These are phyloP conservation scores for Mycosphaerella sp. DNA, from an alignment of 2,329 filamentous ascomycete genomes.

Conservation along the genomic window DNA sequence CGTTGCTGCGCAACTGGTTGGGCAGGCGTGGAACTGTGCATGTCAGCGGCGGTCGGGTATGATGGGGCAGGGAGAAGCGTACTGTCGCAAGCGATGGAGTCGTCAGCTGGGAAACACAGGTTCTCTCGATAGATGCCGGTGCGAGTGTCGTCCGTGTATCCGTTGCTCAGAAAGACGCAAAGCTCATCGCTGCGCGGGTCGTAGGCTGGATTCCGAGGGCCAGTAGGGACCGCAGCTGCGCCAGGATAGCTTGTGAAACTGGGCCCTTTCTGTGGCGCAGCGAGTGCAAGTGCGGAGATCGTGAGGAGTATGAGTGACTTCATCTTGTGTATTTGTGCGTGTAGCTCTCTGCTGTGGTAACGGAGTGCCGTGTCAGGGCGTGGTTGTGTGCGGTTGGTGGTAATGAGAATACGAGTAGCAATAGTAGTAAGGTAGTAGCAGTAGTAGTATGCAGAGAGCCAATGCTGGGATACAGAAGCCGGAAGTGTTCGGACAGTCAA, in stretches of 20 bases:
- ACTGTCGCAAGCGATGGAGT: slow-evolving; percentile 8
- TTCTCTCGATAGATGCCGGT: slow-evolving; percentile 7
- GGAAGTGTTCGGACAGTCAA: neutral
- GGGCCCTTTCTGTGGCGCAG: neutral
- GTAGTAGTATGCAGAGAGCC: neutral
- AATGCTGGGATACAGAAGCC: too few species aligned
- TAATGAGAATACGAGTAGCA: neutral
- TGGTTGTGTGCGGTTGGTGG: neutral
- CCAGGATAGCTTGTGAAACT: neutral
- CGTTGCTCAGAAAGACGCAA: slow-evolving; percentile 13
- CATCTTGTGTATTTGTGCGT: too few species aligned
- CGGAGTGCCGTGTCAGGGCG: neutral
- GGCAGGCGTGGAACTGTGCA: slow-evolving; percentile 8
- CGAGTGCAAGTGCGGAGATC: neutral
- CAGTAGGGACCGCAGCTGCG: neutral
- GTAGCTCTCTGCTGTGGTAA: too few species aligned
- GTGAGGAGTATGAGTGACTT: neutral
- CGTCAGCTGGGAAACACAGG: slow-evolving; percentile 6
- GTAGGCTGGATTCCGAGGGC: neutral
- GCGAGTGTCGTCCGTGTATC: neutral
- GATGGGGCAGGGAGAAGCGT: neutral
- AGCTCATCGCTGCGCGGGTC: slow-evolving; percentile 6
- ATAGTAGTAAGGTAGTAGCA: neutral
- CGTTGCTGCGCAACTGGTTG: slow-evolving; percentile 5
- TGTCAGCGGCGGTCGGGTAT: neutral